Evolutionary conservation across 1,139 yeast genomes (phyloP), one percentile per base, ranked within the genome.

Genomic region (Groenewaldozyma sp.): DNA sequence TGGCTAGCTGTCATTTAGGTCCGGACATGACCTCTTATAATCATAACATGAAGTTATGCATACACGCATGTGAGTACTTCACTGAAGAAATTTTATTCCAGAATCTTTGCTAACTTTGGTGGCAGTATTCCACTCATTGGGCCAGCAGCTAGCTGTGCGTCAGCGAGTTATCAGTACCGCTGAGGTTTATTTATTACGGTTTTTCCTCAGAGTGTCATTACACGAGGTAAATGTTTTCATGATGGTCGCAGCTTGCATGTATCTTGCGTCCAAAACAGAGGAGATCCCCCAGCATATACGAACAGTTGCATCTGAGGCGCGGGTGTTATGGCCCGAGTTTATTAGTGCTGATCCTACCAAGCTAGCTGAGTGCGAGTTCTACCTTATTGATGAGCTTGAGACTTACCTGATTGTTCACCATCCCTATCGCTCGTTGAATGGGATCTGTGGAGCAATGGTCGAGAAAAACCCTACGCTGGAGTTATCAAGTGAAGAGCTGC

Each of bases 311-410:
- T 71, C 78, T 22, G 97, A 91, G 55, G 94, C 97, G 2, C 67
- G 95, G 38, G 81, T 81, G 34, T 62, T 86, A 36, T 91, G 98
- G 97, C 96, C 97, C 0, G 96, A 88, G 54, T 86, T 78, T 55
- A 80, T 91, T 26, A 94, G 96, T 0, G 87, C 83, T 42, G 98
- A 91, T 57, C 76, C 88, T 18, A 81, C 95, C 29, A 84, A 83
- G 54, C 69, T 91, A n/a, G 96, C 97, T 0, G 98, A 91, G 56
- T 84, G 93, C 63, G 98, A 91, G 62, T 91, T 91, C 58, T 91
- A 91, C 56, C 60, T 91, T 38, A 80, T 91, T 28, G 96, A 87
- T 55, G 97, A 88, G 58, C 70, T 91, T 64, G 86, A 84, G 44
- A 75, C 87, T 48, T 84, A 74, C 53, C 62, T 91, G 47, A 71